Conservation (phyloP, 805 yeast species). For the Pichia gijzeniarum region DNA sequence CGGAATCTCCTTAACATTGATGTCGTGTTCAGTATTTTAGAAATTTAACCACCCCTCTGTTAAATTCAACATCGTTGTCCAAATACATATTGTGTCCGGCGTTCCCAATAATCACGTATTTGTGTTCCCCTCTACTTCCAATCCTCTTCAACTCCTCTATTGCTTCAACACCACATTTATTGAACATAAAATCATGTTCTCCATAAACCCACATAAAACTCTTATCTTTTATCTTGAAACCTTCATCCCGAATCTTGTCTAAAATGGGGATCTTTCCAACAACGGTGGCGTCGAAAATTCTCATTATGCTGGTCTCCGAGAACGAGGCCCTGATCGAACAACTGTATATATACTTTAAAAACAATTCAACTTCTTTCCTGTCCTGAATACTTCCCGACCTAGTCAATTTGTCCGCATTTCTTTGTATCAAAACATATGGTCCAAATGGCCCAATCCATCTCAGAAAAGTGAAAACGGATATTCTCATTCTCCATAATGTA, state of each 20-base stretch:
- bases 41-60: conserved; percentile 36
- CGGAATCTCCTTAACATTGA: too few species aligned
- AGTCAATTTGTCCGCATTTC: conserved; percentile 26
- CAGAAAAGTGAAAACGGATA: conserved; percentile 43
- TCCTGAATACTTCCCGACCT: conserved; percentile 22
- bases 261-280: conserved; percentile 60
- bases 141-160: conserved; percentile 22
- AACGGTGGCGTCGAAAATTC: conserved; percentile 49
- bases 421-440: conserved; percentile 23
- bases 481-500: conserved; percentile 36
- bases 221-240: conserved; percentile 23
- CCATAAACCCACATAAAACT: conserved; percentile 52
- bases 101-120: conserved; percentile 38
- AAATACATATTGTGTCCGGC: conserved; percentile 75
- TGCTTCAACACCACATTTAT: conserved; percentile 48
- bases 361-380: conserved; percentile 24
- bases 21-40: conserved; percentile 20
- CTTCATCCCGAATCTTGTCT: conserved; percentile 40
- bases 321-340: conserved; percentile 27
- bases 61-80: conserved; percentile 56
- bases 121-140: conserved; percentile 21
- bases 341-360: conserved; percentile 31
- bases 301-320: conserved; percentile 35
- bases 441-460: conserved; percentile 38
- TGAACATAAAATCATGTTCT: conserved; percentile 69